phyloP scores from a whole-genome alignment of 345 rosid genomes.

The Capsella bursapastoris region DNA sequence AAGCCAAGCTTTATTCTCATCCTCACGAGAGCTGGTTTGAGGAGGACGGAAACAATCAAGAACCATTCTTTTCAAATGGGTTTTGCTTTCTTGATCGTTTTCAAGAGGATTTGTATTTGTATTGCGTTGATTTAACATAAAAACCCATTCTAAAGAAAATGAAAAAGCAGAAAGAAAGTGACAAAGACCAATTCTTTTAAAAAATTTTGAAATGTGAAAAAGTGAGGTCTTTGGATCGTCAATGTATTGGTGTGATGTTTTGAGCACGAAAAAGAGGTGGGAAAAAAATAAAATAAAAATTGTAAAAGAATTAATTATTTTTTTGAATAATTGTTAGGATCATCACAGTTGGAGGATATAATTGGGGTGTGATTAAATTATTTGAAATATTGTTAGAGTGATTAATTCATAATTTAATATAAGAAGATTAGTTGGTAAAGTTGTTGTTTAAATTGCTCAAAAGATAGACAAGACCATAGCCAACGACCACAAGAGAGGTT shows the following conservation, averaged over 20 bases:
- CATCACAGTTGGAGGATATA: conserved; percentile 31
- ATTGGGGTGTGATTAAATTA: conserved; percentile 25
- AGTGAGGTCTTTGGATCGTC: conserved; percentile 8
- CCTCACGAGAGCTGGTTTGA: conserved; percentile 33
- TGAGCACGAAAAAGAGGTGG: conserved; percentile 27
- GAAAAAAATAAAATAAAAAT: conserved; percentile 16
- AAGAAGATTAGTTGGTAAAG: conserved; percentile 40
- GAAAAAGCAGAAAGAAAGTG: conserved; percentile 18
- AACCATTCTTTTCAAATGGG: conserved; percentile 53
- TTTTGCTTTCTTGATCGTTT: conserved; percentile 36
- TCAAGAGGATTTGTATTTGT: not conserved
- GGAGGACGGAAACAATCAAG: conserved; percentile 64
- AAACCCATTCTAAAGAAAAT: conserved; percentile 19
- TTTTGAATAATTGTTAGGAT: conserved; percentile 38
- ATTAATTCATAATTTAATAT: conserved; percentile 15
- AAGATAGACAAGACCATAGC: conserved; percentile 27
- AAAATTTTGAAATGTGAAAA: conserved; percentile 10
- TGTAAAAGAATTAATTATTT: conserved; percentile 31
- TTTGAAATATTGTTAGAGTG: conserved; percentile 32
- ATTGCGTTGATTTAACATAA: not conserved
- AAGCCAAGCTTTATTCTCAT: conserved; percentile 82
- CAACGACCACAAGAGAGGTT: conserved; percentile 20
- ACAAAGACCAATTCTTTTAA: not conserved
- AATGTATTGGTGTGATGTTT: conserved; percentile 40
- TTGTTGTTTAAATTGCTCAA: conserved; percentile 21